phyloP scores from a whole-genome alignment of 2,329 filamentous ascomycete genomes.

The Neodidymelliopsis sp. region DNA sequence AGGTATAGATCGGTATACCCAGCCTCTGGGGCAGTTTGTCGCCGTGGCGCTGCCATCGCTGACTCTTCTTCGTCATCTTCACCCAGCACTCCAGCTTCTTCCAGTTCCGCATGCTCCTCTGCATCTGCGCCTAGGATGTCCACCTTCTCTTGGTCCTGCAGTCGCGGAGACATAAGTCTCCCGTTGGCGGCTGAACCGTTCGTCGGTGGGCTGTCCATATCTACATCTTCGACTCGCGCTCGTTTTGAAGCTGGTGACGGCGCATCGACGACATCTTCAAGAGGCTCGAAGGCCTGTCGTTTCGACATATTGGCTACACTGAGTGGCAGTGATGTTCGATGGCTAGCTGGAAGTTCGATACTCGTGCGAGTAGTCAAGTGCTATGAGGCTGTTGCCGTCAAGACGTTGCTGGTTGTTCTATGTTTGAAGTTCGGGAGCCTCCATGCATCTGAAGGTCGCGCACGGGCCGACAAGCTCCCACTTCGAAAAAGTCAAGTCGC shows the following conservation, averaged over 20 bases:
- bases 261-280: constrained; percentile 51
- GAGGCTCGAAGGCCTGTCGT: constrained; percentile 54
- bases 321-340: not conserved
- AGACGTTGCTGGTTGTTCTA: not conserved
- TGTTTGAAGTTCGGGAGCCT: constrained; percentile 18
- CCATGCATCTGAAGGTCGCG: constrained; percentile 33
- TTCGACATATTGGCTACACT: constrained; percentile 53
- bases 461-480: constrained; percentile 27
- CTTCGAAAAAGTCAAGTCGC: constrained; percentile 49
- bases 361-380: not conserved
- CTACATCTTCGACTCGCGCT: constrained; percentile 54
- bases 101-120: constrained; percentile 47
- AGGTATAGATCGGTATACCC: constrained; percentile 97
- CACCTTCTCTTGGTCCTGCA: constrained; percentile 34
- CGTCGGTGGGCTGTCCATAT: constrained; percentile 41
- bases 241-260: constrained; percentile 59
- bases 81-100: constrained; percentile 45
- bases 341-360: not conserved
- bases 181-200: constrained; percentile 40
- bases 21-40: constrained; percentile 80
- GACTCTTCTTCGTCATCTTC: constrained; percentile 48
- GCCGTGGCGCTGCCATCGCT: constrained; percentile 58
- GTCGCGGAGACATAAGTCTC: constrained; percentile 39
- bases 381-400: not conserved
- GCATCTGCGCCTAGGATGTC: constrained; percentile 47